Evolutionary conservation across 106 monocot species (phyloP).

Genomic region (Acorus gramineus): DNA sequence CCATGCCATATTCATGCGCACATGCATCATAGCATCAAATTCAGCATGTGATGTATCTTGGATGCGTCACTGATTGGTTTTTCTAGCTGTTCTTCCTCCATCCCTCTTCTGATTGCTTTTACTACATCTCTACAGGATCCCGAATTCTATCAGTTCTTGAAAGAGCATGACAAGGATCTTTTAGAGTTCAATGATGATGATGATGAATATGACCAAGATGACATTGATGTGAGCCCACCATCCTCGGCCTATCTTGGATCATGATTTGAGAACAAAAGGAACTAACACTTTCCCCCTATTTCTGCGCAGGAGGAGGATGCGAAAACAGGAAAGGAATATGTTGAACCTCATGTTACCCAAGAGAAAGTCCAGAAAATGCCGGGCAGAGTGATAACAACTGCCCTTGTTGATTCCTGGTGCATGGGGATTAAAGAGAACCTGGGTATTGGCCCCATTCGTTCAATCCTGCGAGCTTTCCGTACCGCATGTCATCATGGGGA

Average conservation of each 20-base stretch:
- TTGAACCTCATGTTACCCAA: constrained; percentile 6
- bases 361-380: constrained; percentile 17
- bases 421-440: constrained; percentile 35
- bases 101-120: background rate
- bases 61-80: background rate
- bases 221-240: constrained; percentile 8
- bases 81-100: background rate
- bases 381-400: constrained; percentile 63
- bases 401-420: constrained; percentile 84
- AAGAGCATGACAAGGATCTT: constrained; percentile 88
- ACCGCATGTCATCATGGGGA: constrained; percentile 90
- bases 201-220: constrained; percentile 6
- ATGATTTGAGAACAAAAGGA: background rate
- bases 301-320: constrained; percentile 32
- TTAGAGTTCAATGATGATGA: constrained; percentile 76
- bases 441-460: constrained; percentile 45
- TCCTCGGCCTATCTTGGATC: no score
- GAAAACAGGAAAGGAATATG: constrained; percentile 39
- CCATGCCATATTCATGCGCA: no score
- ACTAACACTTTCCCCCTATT: background rate
- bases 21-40: no score
- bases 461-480: constrained; percentile 63
- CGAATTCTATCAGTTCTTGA: constrained; percentile 86
- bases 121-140: constrained; percentile 46
- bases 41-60: no score